Base-by-base conservation (phyloP, 805 yeast genomes). In the Candida silvicultrix region DNA sequence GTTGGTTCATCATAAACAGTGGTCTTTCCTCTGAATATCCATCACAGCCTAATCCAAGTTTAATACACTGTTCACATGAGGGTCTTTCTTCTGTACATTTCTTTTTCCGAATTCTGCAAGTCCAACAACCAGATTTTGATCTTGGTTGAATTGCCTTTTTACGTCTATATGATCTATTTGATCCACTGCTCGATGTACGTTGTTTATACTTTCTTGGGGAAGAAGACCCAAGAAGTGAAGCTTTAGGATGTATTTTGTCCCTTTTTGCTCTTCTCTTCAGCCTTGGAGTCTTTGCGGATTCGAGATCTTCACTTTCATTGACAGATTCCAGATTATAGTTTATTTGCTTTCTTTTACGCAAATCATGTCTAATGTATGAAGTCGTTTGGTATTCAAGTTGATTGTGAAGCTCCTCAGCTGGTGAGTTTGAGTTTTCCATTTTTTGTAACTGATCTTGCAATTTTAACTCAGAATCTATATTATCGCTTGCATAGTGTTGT, bases 121-220 rank as follows among this genome's bases (percentile, higher is more conserved):
- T 85, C 92, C 92, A 85, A 57, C 94, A 85, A 0, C 90, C 90
- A 28, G 68, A 68, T 49, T 74, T 74, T 1, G 82, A 77, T 42
- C 83, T 63, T 20, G 67, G 58, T 10, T 61, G 57, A 40, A 57
- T 20, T 43, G 21, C n/a, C 31, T 19, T 42, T 41, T 28, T 40
- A 22, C 36, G 45, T 25, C 28, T 42, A 41, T 38, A 34, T 9
- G 16, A 22, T 20, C 20, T 21, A 36, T 38, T 37, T 12, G 39
- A 37, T 4, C 25, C n/a, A 21, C 18, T 12, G 15, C 39, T 37
- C 6, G 39, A 37, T 37, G 20, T 14, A 35, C 38, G 25, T n/a
- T n/a, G n/a, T 21, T 20, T 37, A 20, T 15, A 14, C 7, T 37
- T 37, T 37, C 16, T 21, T 14, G 39, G 39, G 5, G 39, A 37